These are phyloP conservation scores for Tillandsia leiboldiana DNA, from an alignment of 176 grass and related monocot species.

Conservation along the genomic window DNA sequence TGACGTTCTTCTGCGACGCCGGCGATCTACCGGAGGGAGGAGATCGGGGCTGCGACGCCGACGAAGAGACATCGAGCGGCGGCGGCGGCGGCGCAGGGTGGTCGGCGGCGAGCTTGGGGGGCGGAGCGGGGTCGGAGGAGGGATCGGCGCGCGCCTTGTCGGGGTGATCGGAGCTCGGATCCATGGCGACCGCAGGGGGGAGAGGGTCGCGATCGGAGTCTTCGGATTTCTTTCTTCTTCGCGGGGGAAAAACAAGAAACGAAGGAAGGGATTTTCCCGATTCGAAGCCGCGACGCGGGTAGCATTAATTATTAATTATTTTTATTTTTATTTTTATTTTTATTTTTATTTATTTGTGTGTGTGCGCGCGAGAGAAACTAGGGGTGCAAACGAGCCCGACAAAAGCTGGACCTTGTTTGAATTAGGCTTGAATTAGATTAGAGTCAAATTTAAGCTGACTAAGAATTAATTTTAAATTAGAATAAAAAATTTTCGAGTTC, in stretches of 20 bases:
- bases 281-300: background rate
- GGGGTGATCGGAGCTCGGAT: constrained; percentile 27
- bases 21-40: constrained; percentile 2
- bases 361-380: no score
- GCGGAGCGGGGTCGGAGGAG: constrained; percentile 25
- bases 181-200: constrained; percentile 28
- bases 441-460: no score
- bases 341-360: no score
- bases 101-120: background rate
- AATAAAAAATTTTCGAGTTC: no score
- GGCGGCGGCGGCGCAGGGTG: constrained; percentile 1
- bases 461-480: no score
- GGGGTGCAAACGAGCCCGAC: no score
- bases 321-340: no score
- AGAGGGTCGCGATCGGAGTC: background rate
- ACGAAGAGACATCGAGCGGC: background rate
- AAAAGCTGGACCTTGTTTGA: no score
- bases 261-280: background rate
- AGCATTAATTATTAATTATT: background rate
- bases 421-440: no score
- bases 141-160: constrained; percentile 20
- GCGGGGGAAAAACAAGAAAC: background rate
- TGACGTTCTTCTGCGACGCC: constrained; percentile 33
- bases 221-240: background rate
- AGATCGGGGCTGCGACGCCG: constrained; percentile 25